A percentile compares a stretch with the other conserved stretches of the same genome.
Conservation (phyloP, 163 green algal genomes). For the Chloromonas sp. region DNA sequence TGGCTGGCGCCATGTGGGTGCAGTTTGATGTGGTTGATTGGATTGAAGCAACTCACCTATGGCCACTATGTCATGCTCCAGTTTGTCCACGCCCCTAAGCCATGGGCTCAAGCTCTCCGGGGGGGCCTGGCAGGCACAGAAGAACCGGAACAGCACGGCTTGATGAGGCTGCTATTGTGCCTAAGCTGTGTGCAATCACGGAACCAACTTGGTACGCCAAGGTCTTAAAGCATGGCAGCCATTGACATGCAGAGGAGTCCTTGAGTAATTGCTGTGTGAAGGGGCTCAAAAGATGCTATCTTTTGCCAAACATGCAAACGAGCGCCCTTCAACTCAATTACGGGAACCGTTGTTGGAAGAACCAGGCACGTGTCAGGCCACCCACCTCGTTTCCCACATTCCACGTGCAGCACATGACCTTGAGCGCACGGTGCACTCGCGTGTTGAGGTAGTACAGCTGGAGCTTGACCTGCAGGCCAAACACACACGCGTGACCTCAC, state of each 20-base stretch:
- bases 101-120: conserved; percentile 7
- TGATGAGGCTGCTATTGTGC: too few species aligned
- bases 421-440: conserved; percentile 30
- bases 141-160: too few species aligned
- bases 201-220: too few species aligned
- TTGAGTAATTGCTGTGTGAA: too few species aligned
- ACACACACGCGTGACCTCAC: not conserved
- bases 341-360: too few species aligned
- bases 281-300: too few species aligned
- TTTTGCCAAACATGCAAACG: too few species aligned
- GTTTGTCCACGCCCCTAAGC: conserved; percentile 14
- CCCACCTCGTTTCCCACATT: conserved; percentile 43
- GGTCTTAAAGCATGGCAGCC: too few species aligned
- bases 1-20: not conserved
- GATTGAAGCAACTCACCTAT: conserved; percentile 15
- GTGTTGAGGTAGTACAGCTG: conserved; percentile 35
- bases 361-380: not conserved
- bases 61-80: conserved; percentile 33
- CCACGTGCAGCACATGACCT: conserved; percentile 41
- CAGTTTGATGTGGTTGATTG: not conserved
- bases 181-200: too few species aligned
- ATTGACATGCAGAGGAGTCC: too few species aligned
- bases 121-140: not conserved
- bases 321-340: not conserved
- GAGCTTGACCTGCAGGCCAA: conserved; percentile 23